Conservation (phyloP, 192 early-diverging fungal genomes). For the Phlyctochytrium bullatum region DNA sequence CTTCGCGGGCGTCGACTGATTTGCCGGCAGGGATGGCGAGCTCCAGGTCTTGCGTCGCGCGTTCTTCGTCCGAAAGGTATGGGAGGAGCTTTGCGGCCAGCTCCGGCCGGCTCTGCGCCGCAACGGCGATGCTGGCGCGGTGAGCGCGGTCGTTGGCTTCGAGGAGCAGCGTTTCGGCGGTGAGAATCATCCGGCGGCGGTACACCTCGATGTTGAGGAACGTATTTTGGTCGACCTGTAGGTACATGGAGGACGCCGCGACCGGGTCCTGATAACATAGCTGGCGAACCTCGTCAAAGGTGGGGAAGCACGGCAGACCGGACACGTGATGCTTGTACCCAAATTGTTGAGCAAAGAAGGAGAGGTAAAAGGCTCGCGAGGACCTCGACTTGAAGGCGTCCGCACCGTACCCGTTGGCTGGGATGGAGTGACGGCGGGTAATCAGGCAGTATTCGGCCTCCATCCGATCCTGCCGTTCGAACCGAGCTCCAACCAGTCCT, state of each 20-base stretch:
- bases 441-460: slow-evolving; percentile 19
- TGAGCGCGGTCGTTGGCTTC: slow-evolving; percentile 26
- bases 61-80: too few relatives aligned
- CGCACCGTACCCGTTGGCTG: slow-evolving; percentile 2
- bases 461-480: slow-evolving; percentile 29
- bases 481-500: slow-evolving; percentile 32
- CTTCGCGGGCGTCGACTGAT: too few relatives aligned
- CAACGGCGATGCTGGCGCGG: slow-evolving; percentile 3
- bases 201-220: slow-evolving; percentile 21
- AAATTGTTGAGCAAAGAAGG: not conserved
- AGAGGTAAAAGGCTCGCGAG: not conserved
- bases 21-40: too few relatives aligned
- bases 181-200: slow-evolving; percentile 25
- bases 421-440: not conserved
- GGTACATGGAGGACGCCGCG: not conserved
- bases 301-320: too few relatives aligned
- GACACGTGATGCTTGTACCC: not conserved
- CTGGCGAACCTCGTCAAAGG: not conserved
- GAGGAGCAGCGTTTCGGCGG: slow-evolving; percentile 21
- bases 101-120: too few relatives aligned
- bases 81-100: too few relatives aligned
- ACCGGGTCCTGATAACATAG: not conserved
- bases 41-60: too few relatives aligned
- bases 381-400: not conserved
- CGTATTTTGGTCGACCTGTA: not conserved